Base-by-base conservation (phyloP, 192 early-diverging fungal genomes). In the Glomus cerebriforme region DNA sequence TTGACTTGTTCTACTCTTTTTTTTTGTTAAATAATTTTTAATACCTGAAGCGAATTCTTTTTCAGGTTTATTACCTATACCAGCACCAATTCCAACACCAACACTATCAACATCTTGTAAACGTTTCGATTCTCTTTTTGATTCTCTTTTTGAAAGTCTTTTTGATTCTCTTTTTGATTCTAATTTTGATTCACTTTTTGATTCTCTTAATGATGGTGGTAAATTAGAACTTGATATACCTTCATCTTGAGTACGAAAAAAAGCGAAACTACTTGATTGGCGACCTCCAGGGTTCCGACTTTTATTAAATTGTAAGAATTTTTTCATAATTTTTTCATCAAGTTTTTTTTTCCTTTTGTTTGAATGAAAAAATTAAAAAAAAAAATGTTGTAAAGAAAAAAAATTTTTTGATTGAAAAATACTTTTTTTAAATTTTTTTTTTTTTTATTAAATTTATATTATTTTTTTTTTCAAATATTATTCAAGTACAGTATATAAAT, bases 171-270 rank as follows among this genome's bases (percentile, higher is more conserved):
- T 9, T 47, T 54, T 54, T 54, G 49, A 54, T 54, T 54, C 49
- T 54, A 15, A 19, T 54, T 54, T 54, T 54, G 49, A 22, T 19
- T 54, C 49, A 5, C 13, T 19, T 19, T 54, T 54, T 54, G 49
- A 5, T 54, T 54, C 49, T 15, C 49, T 54, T 54, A 19, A 19
- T 29, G 62, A 17, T 5, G 62, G 26, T 9, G 62, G 62, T 35
- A 34, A 15, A 37, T 31, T 26, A 32, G 32, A 17, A 66, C 32
- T 68, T 68, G 66, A 68, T 68, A 68, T 68, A 68, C 66, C 66
- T 68, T 68, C 66, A 68, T 68, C 66, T n/a, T 68, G 66, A 3
- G 35, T 39, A 68, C 66, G 66, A 68, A 68, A 68, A 34, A 68
- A 68, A 37, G 31, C 66, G 34, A 68, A 68, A 19, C 66, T 68